Base-by-base conservation (phyloP, 176 grass and related monocot species). In the Ensete glaucum region DNA sequence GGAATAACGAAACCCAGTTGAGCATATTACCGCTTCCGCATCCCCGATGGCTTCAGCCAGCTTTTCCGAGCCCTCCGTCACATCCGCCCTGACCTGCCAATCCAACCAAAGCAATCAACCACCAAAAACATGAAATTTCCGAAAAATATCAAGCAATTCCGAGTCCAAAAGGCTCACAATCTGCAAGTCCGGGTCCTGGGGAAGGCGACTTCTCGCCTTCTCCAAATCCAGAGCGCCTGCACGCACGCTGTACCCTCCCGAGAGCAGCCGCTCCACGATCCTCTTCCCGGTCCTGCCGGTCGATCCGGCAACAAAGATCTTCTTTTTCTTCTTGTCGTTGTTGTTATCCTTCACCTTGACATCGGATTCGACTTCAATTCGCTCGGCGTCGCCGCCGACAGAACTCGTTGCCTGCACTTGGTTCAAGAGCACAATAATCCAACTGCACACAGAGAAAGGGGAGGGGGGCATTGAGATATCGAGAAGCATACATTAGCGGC, bases 291-390 rank as follows among this genome's bases (percentile, higher is more conserved):
- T 92, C 49, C 81, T 54, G 22, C 89, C 89, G 8, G 85, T 92
- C 9, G 89, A 92, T 29, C 89, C 85, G 23, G 85, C 89, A 52
- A 92, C 85, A 78, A 92, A 92, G 21, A 88, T 77, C 58, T 84
- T 92, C 77, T 69, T 81, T 76, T 54, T 72, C 85, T 67, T 85
- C 88, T 64, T 80, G 12, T 60, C 53, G 21, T 67, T 85, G 85
- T 64, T 80, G 12, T 51, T 25, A 17, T 71, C 49, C 65, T 64
- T 71, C 67, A 1, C 9, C 53, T 24, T 71, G 27, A 5, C n/a
- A 6, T 50, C 65, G 0, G 55, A 3, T 52, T 51, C 49, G 2
- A 52, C 16, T 52, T 52, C 48, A 34, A 50, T 29, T n/a, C 50
- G 16, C 19, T 15, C 13, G 3, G 14, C 26, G 11, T 62, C n/a